Percentiles rank a stretch among this genome's conserved stretches.
phyloP scores from a whole-genome alignment of 768 basidiomycete genomes.

The Phylloporus sp. region DNA sequence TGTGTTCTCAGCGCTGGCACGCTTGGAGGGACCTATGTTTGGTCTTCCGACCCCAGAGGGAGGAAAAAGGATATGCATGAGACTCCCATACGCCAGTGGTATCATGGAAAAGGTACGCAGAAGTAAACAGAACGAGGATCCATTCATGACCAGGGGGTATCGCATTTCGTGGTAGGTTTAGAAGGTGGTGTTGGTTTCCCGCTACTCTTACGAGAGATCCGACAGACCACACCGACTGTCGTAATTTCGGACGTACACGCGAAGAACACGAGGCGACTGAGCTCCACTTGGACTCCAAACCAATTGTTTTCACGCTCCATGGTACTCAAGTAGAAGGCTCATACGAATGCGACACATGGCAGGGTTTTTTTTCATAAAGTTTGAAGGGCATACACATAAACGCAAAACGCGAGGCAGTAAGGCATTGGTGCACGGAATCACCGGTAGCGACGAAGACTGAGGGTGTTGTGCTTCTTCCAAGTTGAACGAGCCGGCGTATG shows the following conservation, averaged over 20 bases:
- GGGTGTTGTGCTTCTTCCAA: constrained; percentile 99
- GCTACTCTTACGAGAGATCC: constrained; percentile 1
- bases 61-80: constrained; percentile 4
- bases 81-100: constrained; percentile 12
- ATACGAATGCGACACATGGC: constrained; percentile 3
- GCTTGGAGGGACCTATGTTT: constrained; percentile 12
- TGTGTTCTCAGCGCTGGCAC: constrained; percentile 20
- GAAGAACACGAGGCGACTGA: constrained; percentile 16
- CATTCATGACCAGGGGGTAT: constrained; percentile 6
- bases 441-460: constrained; percentile 85
- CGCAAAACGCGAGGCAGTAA: constrained; percentile 15
- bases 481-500: constrained; percentile 85
- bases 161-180: constrained; percentile 13
- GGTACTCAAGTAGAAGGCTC: background rate
- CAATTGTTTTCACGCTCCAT: too few relatives aligned
- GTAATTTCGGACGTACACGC: constrained; percentile 17
- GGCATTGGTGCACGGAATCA: constrained; percentile 32
- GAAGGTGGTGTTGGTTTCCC: constrained; percentile 1
- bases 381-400: constrained; percentile 25
- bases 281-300: constrained; percentile 2
- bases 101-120: constrained; percentile 13
- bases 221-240: constrained; percentile 9
- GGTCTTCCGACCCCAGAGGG: background rate
- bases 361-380: constrained; percentile 15
- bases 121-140: constrained; percentile 7